Evolutionary conservation across 2,329 filamentous ascomycete species (phyloP).

Genomic region (Chalara sp.): DNA sequence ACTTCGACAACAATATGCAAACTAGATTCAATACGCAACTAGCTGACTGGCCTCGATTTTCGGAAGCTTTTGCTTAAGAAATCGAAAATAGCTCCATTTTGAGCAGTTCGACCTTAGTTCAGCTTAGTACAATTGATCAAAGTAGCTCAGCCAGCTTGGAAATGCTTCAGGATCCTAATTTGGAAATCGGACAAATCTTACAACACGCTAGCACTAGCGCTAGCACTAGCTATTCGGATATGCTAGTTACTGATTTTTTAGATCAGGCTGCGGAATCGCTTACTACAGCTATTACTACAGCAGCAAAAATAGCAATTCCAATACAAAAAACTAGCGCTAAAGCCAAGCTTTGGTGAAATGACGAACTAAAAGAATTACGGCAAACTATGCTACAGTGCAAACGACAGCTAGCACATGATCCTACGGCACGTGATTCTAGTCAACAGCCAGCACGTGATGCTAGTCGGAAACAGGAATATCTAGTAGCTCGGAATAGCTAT

Average conservation of each 20-base stretch:
- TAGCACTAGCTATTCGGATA: background rate
- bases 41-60: background rate
- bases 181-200: no score
- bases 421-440: no score
- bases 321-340: background rate
- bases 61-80: no score
- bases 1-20: background rate
- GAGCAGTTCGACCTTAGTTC: no score
- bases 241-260: background rate
- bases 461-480: background rate
- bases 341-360: background rate
- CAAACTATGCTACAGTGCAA: background rate
- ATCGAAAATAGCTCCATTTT: no score
- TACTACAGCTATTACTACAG: background rate
- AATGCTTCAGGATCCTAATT: no score
- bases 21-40: background rate
- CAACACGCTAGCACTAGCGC: no score
- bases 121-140: no score
- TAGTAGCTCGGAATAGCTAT: background rate
- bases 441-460: background rate
- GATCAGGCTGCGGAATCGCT: background rate
- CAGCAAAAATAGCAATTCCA: background rate
- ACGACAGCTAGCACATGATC: background rate
- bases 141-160: no score
- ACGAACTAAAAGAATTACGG: background rate